Base-by-base conservation (phyloP, 352 stramenopile species). In the Phytophthora cactorum region DNA sequence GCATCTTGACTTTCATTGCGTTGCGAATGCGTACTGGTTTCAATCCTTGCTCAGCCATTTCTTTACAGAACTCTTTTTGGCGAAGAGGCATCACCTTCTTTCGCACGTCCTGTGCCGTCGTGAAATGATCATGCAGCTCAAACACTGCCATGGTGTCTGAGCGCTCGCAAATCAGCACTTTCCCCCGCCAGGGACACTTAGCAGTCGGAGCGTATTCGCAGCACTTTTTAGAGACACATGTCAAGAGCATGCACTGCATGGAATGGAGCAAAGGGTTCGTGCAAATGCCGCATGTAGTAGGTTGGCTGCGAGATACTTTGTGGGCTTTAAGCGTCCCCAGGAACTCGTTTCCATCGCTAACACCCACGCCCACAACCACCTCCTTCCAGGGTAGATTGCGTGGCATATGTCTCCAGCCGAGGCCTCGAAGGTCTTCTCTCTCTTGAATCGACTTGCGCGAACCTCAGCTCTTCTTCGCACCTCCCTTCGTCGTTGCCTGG, bases 1-100 rank as follows among this genome's bases (percentile, higher is more conserved):
- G 46, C 25, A 53, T 39, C 12, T 53, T 53, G 12, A 53, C 25
- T 38, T 53, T 38, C 28, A 53, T 12, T 7, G 46, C 46, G 28
- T 53, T 53, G 12, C 28, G 12, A n/a, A 53, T 53, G 10, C 46
- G 10, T 22, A 15, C 28, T 39, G 28, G 28, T 8, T 53, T 53
- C 15, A 53, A 27, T 5, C 27, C 27, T 38, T 53, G 27, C 25
- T 12, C 46, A 22, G 27, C 6, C 27, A 39, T 10, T 12, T 53
- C 12, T 9, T 38, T 53, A 4, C 10, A 53, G 27, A 39, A 29
- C 17, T 22, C 17, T 22, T 22, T 22, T 22, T 22, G 17, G 17
- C 17, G 17, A 22, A 22, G 5, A 25, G 27, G 25, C 10, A 39
- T 53, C 27, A 29, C 28, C 22, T 53, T 53, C 46, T 53, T 39